Evolutionary conservation across 345 rosid species (phyloP), one percentile per base, ranked within the genome.

Genomic region (Citrus reticulata): DNA sequence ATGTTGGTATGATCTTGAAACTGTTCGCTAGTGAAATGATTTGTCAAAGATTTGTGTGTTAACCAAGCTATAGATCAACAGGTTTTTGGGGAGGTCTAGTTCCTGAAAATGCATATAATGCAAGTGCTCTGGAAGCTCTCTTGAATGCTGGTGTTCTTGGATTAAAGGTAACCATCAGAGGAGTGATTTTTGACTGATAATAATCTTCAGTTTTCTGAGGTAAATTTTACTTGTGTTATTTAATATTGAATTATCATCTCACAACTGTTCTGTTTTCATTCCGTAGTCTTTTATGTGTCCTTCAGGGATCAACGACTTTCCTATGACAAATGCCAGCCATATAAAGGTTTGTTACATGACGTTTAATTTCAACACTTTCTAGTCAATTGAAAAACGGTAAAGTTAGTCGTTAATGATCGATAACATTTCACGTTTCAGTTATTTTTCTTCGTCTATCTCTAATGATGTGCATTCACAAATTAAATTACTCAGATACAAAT

Each of bases 31-130:
- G 70, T 68, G 57, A 81, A 72, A 66, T 49, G 58, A 42, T 83
- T 67, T 78, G 54, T 64, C 29, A 58, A 76, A 78, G 29, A 73
- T 19, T 29, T 5, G 22, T 9, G 4, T 24, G 35, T 54, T 61
- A 77, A 78, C 14, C 51, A 7, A 40, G 35, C 34, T 68, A 27
- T 29, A 25, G n/a, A 29, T 74, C 57, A 84, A 68, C 85, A 94
- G 99, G 99, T 68, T 96, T 96, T 63, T 96, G 99, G 99, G 99
- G 99, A 79, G 98, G 99, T 78, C 85, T 94, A 66, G 98, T 93
- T 73, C 98, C 99, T 76, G 98, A 85, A 42, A 96, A 96, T 86
- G 99, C 99, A 75, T 90, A 85, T 29, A 90, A 94, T 74, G 83
- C 90, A 82, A 89, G 81, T 77, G 86, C 88, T 61, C 87, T 96